Conservation (phyloP, 352 stramenopile genomes). For the Nothophytophthora sp. region DNA sequence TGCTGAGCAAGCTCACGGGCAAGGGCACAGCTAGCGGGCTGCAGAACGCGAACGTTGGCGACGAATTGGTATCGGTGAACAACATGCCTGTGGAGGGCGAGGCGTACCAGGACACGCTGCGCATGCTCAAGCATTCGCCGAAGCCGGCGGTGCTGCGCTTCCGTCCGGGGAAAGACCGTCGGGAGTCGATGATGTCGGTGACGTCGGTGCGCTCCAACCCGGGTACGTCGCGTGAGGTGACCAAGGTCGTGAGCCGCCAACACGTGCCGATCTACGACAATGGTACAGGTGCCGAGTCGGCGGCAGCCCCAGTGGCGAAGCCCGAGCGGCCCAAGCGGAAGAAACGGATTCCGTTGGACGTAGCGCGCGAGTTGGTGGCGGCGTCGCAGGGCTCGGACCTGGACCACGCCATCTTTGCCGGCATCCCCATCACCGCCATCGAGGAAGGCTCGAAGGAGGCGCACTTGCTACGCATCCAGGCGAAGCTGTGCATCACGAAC, state of each 20-base stretch:
- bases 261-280: slow-evolving; percentile 62
- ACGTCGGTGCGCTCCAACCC: slow-evolving; percentile 62
- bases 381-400: slow-evolving; percentile 76
- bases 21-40: slow-evolving; percentile 81
- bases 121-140: slow-evolving; percentile 87
- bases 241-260: slow-evolving; percentile 36
- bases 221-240: slow-evolving; percentile 44
- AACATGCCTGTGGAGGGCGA: slow-evolving; percentile 75
- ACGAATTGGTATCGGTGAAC: slow-evolving; percentile 87
- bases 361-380: slow-evolving; percentile 79
- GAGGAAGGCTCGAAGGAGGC: slow-evolving; percentile 78
- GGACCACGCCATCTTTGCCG: slow-evolving; percentile 67
- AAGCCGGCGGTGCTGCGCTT: slow-evolving; percentile 85
- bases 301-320: slow-evolving; percentile 4
- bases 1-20: slow-evolving; percentile 84
- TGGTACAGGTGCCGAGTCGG: slow-evolving; percentile 15
- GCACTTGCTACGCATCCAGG: slow-evolving; percentile 78
- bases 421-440: slow-evolving; percentile 72
- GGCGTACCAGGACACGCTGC: slow-evolving; percentile 83
- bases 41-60: slow-evolving; percentile 80
- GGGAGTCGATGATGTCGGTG: slow-evolving; percentile 61
- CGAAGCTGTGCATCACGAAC: slow-evolving; percentile 80
- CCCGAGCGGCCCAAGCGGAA: slow-evolving; percentile 64
- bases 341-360: slow-evolving; percentile 80
- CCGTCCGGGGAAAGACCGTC: slow-evolving; percentile 56